Evolutionary conservation across 2,329 filamentous ascomycete genomes (phyloP).

Genomic region (Fusarium subtropicale): DNA sequence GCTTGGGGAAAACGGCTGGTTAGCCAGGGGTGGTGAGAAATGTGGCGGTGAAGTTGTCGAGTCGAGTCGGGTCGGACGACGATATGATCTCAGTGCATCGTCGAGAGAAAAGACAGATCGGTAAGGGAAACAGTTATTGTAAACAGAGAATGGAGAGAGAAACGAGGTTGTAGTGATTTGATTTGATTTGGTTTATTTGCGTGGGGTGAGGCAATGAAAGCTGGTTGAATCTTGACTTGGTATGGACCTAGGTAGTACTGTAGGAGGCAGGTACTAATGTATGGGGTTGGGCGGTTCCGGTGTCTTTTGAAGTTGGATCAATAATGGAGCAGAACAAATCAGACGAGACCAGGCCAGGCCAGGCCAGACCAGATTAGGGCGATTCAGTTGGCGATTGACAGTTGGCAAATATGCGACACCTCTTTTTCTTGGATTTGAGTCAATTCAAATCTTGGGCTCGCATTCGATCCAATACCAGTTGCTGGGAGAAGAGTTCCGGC

Average conservation of each 20-base stretch:
- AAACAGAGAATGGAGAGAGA: background rate
- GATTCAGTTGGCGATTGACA: slow-evolving; percentile 17
- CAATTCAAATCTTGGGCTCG: slow-evolving; percentile 11
- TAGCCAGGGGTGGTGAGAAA: slow-evolving; percentile 19
- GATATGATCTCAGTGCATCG: slow-evolving; percentile 38
- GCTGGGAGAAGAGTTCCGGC: slow-evolving; percentile 16
- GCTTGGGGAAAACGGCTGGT: slow-evolving; percentile 21
- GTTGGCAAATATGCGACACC: slow-evolving; percentile 33
- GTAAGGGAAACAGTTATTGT: background rate
- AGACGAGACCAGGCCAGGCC: background rate
- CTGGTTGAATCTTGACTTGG: background rate
- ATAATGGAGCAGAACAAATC: slow-evolving; percentile 21
- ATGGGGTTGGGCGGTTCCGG: slow-evolving; percentile 24
- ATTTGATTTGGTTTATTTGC: slow-evolving; percentile 4
- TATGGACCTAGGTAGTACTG: background rate
- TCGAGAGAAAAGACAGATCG: slow-evolving; percentile 20
- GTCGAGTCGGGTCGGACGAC: slow-evolving; percentile 15
- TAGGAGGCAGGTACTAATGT: background rate
- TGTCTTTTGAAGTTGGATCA: slow-evolving; percentile 25
- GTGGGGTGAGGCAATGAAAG: slow-evolving; percentile 26
- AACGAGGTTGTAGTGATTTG: slow-evolving; percentile 21
- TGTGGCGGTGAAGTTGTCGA: slow-evolving; percentile 29
- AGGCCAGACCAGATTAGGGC: slow-evolving; percentile 5
- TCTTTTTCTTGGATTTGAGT: slow-evolving; percentile 24
- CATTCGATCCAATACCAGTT: slow-evolving; percentile 29